Base-by-base conservation (phyloP, 495 filamentous ascomycete species). In the Aspergillus heteromorphus region DNA sequence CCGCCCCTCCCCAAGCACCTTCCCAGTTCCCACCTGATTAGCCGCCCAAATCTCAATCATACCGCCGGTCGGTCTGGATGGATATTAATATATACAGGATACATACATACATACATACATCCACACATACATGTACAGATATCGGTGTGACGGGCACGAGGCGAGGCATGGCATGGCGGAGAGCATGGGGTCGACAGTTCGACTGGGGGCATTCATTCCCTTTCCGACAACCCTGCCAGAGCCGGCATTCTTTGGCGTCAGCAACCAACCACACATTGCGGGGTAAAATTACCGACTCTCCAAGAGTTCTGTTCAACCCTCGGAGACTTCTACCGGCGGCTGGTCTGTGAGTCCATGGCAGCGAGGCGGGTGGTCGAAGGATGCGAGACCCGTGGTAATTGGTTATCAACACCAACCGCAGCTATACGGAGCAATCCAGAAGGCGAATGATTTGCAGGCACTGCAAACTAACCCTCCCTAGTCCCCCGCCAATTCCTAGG, bases 11-110 rank as follows among this genome's bases (percentile, higher is more conserved):
- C 20, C 13, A 53, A 45, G 51, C 51, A 53, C 27, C 27, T 25
- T 30, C 18, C 51, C 31, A 19, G 21, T 25, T 30, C 18, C 51
- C 31, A 19, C 36, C 41, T n/a, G n/a, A n/a, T 49, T 57, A 49
- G 55, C 43, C 30, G 55, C 25, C 55, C 36, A 18, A 41, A 53
- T 57, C 55, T 57, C 55, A 57, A 57, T 48, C 29, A 13, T 57
- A 14, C 29, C 48, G 27, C 30, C 21, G 21, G 27, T 41, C 21
- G 21, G 52, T 54, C 43, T 40, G 45, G 38, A 47, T 47, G 45
- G 40, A 47, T 47, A 30, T 47, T 27, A 47, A 38, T 38, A 27
- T 27, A 38, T 38, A 27, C 7, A 27, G 23, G 4, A 27, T 4
- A 27, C 23, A 27, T 27, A 27, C 23, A 3, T 27, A 27, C 23